Conservation (phyloP, 495 filamentous ascomycete species). For the Hyphodiscus hymeniophilus region DNA sequence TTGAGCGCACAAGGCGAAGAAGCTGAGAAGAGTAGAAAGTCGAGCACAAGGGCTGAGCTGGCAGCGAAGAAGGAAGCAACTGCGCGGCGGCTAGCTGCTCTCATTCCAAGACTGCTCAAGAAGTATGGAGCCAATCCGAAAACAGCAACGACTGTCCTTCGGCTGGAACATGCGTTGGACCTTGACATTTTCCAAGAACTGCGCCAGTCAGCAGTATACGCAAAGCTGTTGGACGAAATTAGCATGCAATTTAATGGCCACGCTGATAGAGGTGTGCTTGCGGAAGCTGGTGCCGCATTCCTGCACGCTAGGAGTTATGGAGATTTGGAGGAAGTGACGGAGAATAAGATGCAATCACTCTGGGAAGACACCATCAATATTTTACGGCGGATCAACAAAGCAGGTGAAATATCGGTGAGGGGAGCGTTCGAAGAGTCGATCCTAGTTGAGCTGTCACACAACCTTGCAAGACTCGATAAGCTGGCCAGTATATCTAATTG, state of each 20-base stretch:
- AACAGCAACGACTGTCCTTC: constrained; percentile 75
- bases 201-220: constrained; percentile 73
- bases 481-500: constrained; percentile 75
- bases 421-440: constrained; percentile 50
- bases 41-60: constrained; percentile 54
- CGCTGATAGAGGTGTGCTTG: constrained; percentile 74
- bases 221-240: constrained; percentile 81
- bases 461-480: constrained; percentile 75
- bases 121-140: constrained; percentile 87
- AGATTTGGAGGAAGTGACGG: constrained; percentile 76
- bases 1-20: constrained; percentile 52
- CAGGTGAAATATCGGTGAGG: constrained; percentile 49
- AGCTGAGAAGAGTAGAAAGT: constrained; percentile 59
- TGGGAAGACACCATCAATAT: constrained; percentile 78
- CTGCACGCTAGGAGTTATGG: constrained; percentile 79
- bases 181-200: constrained; percentile 84
- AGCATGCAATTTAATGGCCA: constrained; percentile 89
- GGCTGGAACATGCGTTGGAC: constrained; percentile 80
- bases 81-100: constrained; percentile 60
- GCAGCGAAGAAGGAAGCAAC: constrained; percentile 62
- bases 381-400: constrained; percentile 57
- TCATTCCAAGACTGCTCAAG: constrained; percentile 78
- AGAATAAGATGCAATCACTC: constrained; percentile 66
- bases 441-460: constrained; percentile 65
- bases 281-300: constrained; percentile 73